Conservation (phyloP, 192 early-diverging fungal genomes). For the Linderina pennispora region DNA sequence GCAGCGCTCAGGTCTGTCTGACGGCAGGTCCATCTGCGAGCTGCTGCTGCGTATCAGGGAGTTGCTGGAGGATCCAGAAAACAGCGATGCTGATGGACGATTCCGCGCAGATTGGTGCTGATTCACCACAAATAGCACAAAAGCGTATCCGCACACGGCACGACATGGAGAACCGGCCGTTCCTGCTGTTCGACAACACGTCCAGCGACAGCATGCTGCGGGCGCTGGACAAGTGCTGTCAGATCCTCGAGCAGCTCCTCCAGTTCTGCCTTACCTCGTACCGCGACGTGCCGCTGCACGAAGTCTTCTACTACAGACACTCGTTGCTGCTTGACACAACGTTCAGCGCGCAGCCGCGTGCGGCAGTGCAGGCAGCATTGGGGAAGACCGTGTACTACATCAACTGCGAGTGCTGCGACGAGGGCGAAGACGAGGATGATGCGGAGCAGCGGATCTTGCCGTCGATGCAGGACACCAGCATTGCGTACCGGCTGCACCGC, state of each 20-base stretch:
- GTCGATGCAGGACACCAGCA: slow-evolving; percentile 77
- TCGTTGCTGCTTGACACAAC: slow-evolving; percentile 68
- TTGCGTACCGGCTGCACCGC: slow-evolving; percentile 83
- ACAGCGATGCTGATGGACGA: no score
- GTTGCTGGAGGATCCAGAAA: slow-evolving; percentile 9
- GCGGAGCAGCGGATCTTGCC: slow-evolving; percentile 48
- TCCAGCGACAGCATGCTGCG: slow-evolving; percentile 31
- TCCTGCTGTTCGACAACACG: slow-evolving; percentile 35
- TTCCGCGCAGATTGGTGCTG: slow-evolving; percentile 1
- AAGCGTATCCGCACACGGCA: slow-evolving; percentile 37
- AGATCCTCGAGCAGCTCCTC: slow-evolving; percentile 21
- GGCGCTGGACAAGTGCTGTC: slow-evolving; percentile 25
- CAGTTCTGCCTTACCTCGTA: slow-evolving; percentile 49
- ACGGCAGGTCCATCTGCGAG: slow-evolving; percentile 6
- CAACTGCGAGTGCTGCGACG: slow-evolving; percentile 71
- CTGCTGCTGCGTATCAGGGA: slow-evolving; percentile 7
- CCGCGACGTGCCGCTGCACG: slow-evolving; percentile 58
- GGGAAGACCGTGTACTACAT: slow-evolving; percentile 73
- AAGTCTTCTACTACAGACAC: slow-evolving; percentile 75
- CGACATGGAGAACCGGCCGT: slow-evolving; percentile 37
- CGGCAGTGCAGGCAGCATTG: slow-evolving; percentile 78
- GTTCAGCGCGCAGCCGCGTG: slow-evolving; percentile 79
- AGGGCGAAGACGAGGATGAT: slow-evolving; percentile 15
- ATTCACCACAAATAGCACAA: not conserved
- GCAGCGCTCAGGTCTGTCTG: no score